These are phyloP conservation scores for Coemansia sp. DNA, from an alignment of 192 early-diverging fungal species.

Conservation along the genomic window DNA sequence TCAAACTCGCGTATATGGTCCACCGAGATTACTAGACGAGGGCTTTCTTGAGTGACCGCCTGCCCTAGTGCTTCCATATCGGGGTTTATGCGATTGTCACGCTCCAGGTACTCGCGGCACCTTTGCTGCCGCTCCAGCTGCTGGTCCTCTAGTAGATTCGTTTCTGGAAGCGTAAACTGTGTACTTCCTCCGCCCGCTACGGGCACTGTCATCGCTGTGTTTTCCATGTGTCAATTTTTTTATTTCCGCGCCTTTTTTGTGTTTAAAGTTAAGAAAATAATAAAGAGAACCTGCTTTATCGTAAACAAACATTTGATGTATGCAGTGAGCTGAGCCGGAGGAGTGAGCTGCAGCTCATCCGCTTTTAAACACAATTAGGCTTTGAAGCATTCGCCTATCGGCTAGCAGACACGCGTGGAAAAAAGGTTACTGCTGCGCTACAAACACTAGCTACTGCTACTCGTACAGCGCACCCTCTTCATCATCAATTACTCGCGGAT, in stretches of 20 bases:
- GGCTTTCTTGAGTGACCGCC: conserved; percentile 14
- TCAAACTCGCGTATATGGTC: conserved; percentile 83
- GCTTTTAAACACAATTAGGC: too few relatives aligned
- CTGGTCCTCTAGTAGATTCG: conserved; percentile 44
- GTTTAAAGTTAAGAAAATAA: too few relatives aligned
- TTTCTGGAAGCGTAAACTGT: conserved; percentile 32
- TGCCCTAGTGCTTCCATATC: conserved; percentile 35
- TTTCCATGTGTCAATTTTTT: background rate
- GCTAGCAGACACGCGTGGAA: too few relatives aligned
- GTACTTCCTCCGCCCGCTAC: conserved; percentile 15
- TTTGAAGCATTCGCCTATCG: too few relatives aligned
- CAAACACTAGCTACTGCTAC: too few relatives aligned
- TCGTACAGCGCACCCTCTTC: conserved; percentile 6
- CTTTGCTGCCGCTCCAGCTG: conserved; percentile 45
- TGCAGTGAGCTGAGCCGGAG: too few relatives aligned
- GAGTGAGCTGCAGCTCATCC: too few relatives aligned
- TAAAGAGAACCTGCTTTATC: too few relatives aligned
- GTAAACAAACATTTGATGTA: too few relatives aligned
- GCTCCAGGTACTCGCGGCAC: conserved; percentile 49
- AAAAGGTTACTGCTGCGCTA: too few relatives aligned
- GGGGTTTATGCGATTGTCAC: conserved; percentile 52
- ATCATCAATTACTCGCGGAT: conserved; percentile 11
- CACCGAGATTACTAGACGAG: conserved; percentile 81
- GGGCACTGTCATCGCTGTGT: conserved; percentile 4
- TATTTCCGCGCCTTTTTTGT: background rate